Conservation (phyloP, 306 rosid species). For the Medicago lupulina region DNA sequence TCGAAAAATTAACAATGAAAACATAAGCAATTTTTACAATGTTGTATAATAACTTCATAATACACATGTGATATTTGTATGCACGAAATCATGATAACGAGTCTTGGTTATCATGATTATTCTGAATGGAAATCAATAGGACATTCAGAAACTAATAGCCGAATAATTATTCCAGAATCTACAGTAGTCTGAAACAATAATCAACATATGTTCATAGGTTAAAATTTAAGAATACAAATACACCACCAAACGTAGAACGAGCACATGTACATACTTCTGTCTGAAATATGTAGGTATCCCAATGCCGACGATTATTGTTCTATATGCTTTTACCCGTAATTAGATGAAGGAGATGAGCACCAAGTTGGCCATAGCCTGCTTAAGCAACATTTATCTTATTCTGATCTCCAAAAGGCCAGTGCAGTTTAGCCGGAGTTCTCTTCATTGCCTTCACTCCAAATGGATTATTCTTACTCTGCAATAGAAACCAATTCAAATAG, state of each 20-base stretch:
- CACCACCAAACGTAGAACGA: slow-evolving; percentile 39
- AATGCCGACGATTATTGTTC: background rate
- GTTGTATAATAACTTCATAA: background rate
- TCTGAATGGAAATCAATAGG: background rate
- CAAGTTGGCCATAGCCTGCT: slow-evolving; percentile 33
- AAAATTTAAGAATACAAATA: slow-evolving; percentile 43
- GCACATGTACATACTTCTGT: slow-evolving; percentile 46
- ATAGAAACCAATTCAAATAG: slow-evolving; percentile 34
- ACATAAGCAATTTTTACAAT: background rate
- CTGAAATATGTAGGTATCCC: slow-evolving; percentile 34
- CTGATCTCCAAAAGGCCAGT: slow-evolving; percentile 50
- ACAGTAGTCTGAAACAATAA: slow-evolving; percentile 46
- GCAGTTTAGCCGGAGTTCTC: slow-evolving; percentile 66
- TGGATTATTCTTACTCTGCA: slow-evolving; percentile 67
- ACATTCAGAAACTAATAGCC: background rate
- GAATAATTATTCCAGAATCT: slow-evolving; percentile 25
- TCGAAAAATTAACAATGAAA: background rate
- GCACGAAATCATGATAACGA: background rate
- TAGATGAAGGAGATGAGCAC: background rate
- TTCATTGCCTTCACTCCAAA: slow-evolving; percentile 76
- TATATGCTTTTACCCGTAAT: background rate
- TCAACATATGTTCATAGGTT: background rate
- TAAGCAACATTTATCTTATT: slow-evolving; percentile 14
- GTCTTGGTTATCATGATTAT: background rate
- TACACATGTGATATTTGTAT: background rate